Evolutionary conservation across 306 rosid genomes (phyloP).

Genomic region (Nissolia schottii): DNA sequence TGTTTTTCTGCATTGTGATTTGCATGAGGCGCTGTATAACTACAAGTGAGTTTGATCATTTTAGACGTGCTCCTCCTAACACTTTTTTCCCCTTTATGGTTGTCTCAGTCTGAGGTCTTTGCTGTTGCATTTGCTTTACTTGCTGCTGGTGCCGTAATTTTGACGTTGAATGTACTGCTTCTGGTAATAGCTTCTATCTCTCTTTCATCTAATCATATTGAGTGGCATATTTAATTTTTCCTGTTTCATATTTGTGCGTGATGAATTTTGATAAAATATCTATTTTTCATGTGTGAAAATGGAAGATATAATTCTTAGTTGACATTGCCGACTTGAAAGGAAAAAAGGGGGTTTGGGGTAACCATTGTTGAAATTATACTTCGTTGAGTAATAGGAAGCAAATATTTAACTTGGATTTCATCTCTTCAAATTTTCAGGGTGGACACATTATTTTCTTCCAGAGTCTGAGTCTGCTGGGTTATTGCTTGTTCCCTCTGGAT

Average conservation of each 20-base stretch:
- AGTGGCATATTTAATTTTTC: not conserved
- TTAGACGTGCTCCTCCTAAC: constrained; percentile 20
- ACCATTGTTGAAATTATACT: not conserved
- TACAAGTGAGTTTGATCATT: not conserved
- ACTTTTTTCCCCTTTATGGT: not conserved
- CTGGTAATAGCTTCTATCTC: constrained; percentile 59
- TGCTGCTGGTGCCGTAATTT: constrained; percentile 90
- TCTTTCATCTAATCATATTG: constrained; percentile 6
- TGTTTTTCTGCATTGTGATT: not conserved
- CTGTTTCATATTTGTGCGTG: not conserved
- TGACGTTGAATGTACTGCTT: constrained; percentile 93
- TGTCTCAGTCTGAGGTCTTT: constrained; percentile 86
- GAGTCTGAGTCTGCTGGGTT: constrained; percentile 93
- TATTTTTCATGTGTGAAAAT: not conserved
- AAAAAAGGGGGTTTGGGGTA: not conserved
- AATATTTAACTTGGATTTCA: constrained; percentile 9
- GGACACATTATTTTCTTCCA: constrained; percentile 98
- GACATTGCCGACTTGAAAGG: not conserved
- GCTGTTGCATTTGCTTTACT: constrained; percentile 98
- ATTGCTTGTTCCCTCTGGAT: constrained; percentile 92
- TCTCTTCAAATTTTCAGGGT: constrained; percentile 55
- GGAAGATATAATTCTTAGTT: not conserved
- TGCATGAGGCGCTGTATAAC: not conserved
- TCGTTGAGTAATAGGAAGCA: not conserved
- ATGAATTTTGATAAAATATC: not conserved